Percentiles rank a stretch among this genome's conserved stretches.
Conservation (phyloP, 2,329 filamentous ascomycete species). For the Claviceps monticola region DNA sequence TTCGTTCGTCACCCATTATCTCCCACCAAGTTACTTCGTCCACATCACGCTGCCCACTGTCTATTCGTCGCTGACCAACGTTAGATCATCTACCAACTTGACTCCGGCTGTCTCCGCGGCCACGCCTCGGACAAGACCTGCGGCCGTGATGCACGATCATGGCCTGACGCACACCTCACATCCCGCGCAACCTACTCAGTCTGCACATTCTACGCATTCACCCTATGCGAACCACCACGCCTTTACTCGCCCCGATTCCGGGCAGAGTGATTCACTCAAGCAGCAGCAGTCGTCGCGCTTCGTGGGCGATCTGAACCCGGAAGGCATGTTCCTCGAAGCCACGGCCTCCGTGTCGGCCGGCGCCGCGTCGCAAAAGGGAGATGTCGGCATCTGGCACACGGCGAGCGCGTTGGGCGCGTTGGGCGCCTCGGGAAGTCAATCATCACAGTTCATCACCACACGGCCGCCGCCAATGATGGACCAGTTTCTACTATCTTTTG, state of each 20-base stretch:
- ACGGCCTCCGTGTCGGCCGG: slow-evolving; percentile 23
- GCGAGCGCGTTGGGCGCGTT: slow-evolving; percentile 13
- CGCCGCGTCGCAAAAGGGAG: slow-evolving; percentile 31
- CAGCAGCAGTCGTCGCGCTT: slow-evolving; percentile 29
- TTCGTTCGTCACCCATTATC: slow-evolving; percentile 12
- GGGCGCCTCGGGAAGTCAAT: slow-evolving; percentile 12
- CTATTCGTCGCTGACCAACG: background rate
- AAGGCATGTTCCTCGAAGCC: slow-evolving; percentile 44
- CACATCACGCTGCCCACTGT: background rate
- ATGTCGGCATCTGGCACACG: slow-evolving; percentile 42
- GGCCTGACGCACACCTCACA: background rate
- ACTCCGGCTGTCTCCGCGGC: background rate
- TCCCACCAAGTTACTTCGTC: background rate
- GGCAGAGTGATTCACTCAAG: background rate
- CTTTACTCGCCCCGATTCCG: background rate
- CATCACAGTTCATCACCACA: slow-evolving; percentile 24
- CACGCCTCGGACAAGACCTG: slow-evolving; percentile 1
- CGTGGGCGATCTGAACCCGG: slow-evolving; percentile 45
- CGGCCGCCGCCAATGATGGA: slow-evolving; percentile 26
- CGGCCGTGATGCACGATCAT: slow-evolving; percentile 1
- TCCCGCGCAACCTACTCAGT: background rate
- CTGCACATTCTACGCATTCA: background rate
- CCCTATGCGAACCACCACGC: background rate
- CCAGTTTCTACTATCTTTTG: slow-evolving; percentile 26
- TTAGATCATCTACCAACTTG: background rate